Conservation (phyloP, 2,329 filamentous ascomycete species). For the Fonsecaea monophora region DNA sequence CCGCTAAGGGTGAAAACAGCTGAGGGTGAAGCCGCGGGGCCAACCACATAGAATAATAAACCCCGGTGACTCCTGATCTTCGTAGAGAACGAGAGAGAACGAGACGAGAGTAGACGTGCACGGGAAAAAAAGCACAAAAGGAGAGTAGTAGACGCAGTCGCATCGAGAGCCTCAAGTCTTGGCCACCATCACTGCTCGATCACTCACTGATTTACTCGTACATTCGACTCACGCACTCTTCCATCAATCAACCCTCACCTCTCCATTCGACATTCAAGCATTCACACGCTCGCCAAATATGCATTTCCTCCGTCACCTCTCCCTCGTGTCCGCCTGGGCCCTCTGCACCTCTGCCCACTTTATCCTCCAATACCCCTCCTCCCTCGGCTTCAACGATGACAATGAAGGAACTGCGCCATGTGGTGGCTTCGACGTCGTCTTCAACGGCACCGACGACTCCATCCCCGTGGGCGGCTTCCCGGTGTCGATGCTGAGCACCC, state of each 20-base stretch:
- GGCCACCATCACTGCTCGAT: neutral
- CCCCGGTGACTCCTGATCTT: neutral
- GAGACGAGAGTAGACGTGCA: neutral
- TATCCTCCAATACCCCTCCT: slow-evolving; percentile 59
- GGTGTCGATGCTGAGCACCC: slow-evolving; percentile 51
- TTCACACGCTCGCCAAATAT: neutral
- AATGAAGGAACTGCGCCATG: slow-evolving; percentile 57
- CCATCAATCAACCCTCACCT: neutral
- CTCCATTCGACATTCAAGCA: neutral
- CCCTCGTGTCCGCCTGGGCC: slow-evolving; percentile 23
- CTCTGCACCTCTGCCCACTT: slow-evolving; percentile 59
- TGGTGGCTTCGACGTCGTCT: slow-evolving; percentile 53
- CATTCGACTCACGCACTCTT: neutral
- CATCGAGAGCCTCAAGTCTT: slow-evolving; percentile 4
- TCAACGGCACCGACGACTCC: slow-evolving; percentile 55
- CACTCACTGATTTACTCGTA: neutral
- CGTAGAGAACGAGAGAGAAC: neutral
- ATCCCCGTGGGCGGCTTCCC: slow-evolving; percentile 57
- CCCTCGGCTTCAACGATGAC: slow-evolving; percentile 59
- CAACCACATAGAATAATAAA: neutral
- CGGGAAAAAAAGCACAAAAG: neutral
- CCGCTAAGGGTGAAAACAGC: neutral
- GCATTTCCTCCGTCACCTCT: slow-evolving; percentile 18
- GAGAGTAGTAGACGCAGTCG: neutral
- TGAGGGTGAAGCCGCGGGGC: slow-evolving; percentile 1